Evolutionary conservation across 2,329 filamentous ascomycete species (phyloP), one percentile per base, ranked within the genome.

Genomic region (Nemania sp.): DNA sequence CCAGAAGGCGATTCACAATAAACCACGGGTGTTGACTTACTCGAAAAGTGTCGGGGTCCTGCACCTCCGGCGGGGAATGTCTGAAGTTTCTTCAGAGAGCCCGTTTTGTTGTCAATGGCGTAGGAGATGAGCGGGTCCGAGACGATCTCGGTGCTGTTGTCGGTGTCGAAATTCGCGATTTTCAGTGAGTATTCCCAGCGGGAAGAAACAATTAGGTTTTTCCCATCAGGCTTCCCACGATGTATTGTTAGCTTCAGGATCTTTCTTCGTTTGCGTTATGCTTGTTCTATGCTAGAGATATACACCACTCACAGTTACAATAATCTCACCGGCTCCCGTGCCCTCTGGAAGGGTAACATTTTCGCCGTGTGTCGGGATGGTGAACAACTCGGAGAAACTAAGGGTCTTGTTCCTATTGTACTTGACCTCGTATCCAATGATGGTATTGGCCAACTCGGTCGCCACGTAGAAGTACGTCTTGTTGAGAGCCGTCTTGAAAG

Each of bases 41-140:
- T 67, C 41, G 24, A 71, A 41, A 71, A 71, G 18, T 67, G 64
- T 43, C 92, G 85, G 0, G 92, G 92, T 63, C 84, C 86, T 7
- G 80, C 78, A 2, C 92, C 92, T 56, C 90, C 90, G 0, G 89
- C 86, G 0, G 90, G 83, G n/a, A 85, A 85, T 29, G 88, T 82
- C 73, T 90, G 86, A 2, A 87, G 77, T 64, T 88, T 84, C 0
- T 75, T 79, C 27, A 93, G 82, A 1, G 79, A 81, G 6, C 90
- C 91, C n/a, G 84, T 85, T 15, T 76, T 70, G 1, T 75, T 66
- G 72, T 88, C 79, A 71, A 93, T 86, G 63, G 81, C 75, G 80
- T 88, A 93, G 66, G 83, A 88, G 68, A 90, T 84, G 62, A 94
- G 80, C 0, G 90, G 86, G 77, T 93, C 90, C 0, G 89, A 90